Evolutionary conservation across 1,284 basidiomycete species (phyloP), one percentile per base, ranked within the genome.

Genomic region (Moniliella sp.): DNA sequence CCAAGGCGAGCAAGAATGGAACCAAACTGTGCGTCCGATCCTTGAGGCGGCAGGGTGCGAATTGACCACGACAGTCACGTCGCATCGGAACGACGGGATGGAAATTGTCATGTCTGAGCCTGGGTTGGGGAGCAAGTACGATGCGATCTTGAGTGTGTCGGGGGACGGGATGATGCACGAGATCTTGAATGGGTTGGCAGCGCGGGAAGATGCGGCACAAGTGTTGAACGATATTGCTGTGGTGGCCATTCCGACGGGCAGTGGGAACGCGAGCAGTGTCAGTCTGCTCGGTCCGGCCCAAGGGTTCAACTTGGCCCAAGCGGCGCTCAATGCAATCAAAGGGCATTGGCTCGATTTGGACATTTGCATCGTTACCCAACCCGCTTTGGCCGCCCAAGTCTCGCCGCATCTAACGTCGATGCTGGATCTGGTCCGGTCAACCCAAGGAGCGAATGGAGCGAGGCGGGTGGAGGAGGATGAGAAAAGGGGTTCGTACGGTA

Each of bases 131-230:
- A 69, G 69, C 5, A 26, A 39, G 81, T 48, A 34, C 42, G 66
- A 66, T 48, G 79, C 75, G 0, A 62, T 93, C 18, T 70, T 80
- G 12, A 64, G 74, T 5, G 71, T 88, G 13, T 86, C 81, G 0
- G 86, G 86, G 0, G 86, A 94, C 57, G 86, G 86, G 4, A 67
- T 83, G 26, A 56, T 84, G 5, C 80, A 86, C 54, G 86, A 94
- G 61, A 67, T 88, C n/a, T 54, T 91, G 51, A 94, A 97, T 52
- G 91, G 86, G 2, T 72, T 93, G 30, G 76, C 79, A 1, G 64
- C 70, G 27, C 75, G 83, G 34, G 18, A 18, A 7, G 69, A 78
- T 32, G 76, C 79, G 0, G 61, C 64, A 12, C 67, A 66, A 28
- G 84, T 82, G 0, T 70, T 94, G 29, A n/a, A n/a, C n/a, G 59